Conservation (phyloP, 1,139 yeast species). For the Arxiozyma slooffiae region DNA sequence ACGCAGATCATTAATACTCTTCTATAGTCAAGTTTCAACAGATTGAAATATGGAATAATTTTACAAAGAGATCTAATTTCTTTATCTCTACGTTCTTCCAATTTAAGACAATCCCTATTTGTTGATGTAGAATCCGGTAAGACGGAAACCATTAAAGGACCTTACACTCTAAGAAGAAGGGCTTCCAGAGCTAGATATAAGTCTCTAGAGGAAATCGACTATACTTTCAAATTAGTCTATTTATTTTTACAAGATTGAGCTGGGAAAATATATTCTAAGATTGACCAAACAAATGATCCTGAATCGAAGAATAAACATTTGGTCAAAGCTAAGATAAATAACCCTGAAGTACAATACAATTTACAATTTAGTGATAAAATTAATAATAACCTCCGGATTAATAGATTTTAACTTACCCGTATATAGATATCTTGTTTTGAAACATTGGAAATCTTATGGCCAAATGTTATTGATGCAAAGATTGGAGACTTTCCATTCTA, state of each 20-base stretch:
- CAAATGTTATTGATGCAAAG: slow-evolving; percentile 47
- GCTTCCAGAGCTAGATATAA: slow-evolving; percentile 44
- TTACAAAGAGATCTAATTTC: slow-evolving; percentile 18
- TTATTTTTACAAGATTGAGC: slow-evolving; percentile 46
- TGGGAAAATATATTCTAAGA: slow-evolving; percentile 17
- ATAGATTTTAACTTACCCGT: slow-evolving; percentile 71
- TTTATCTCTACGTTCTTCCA: slow-evolving; percentile 14
- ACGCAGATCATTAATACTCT: slow-evolving; percentile 2
- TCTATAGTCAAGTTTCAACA: background rate
- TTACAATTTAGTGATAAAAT: slow-evolving; percentile 35
- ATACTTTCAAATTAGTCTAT: slow-evolving; percentile 63
- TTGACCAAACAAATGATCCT: slow-evolving; percentile 25
- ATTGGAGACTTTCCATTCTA: slow-evolving; percentile 70
- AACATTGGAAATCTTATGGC: slow-evolving; percentile 63
- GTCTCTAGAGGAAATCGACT: slow-evolving; percentile 60
- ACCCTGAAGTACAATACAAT: slow-evolving; percentile 79
- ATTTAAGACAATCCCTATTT: slow-evolving; percentile 16
- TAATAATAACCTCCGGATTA: slow-evolving; percentile 33
- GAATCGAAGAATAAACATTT: slow-evolving; percentile 26
- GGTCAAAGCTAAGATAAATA: slow-evolving; percentile 51
- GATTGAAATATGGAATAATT: slow-evolving; percentile 18
- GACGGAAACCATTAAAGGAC: slow-evolving; percentile 19
- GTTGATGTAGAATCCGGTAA: slow-evolving; percentile 9
- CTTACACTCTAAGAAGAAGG: slow-evolving; percentile 39
- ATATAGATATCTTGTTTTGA: slow-evolving; percentile 55